phyloP scores from a whole-genome alignment of 495 filamentous ascomycete species.

The Daldinia grandis region DNA sequence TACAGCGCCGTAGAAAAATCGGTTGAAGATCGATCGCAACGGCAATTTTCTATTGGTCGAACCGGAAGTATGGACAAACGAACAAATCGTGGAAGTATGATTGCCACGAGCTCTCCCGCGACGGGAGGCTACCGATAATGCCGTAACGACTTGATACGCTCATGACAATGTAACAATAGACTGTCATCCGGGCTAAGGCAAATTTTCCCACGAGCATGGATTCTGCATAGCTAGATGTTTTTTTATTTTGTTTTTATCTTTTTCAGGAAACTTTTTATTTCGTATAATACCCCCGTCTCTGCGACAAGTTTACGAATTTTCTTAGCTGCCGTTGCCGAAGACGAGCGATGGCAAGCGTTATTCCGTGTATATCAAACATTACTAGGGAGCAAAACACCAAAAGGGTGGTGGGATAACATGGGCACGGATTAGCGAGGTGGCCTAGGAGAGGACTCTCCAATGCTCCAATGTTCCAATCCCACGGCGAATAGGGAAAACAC shows the following conservation, averaged over 20 bases:
- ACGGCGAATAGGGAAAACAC: constrained; percentile 1
- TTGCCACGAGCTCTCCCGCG: constrained; percentile 43
- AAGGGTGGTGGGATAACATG: constrained; percentile 15
- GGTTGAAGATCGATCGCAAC: constrained; percentile 52
- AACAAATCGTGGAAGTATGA: constrained; percentile 48
- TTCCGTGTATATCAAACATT: constrained; percentile 27
- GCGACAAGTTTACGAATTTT: constrained; percentile 35
- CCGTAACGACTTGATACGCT: constrained; percentile 39
- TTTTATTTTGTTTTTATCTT: constrained; percentile 11
- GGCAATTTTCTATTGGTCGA: constrained; percentile 53
- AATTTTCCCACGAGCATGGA: constrained; percentile 22
- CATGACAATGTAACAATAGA: constrained; percentile 45
- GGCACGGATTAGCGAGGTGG: constrained; percentile 11
- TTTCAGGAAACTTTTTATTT: constrained; percentile 7
- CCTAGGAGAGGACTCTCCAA: not conserved
- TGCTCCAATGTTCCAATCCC: not conserved
- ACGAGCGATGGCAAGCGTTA: constrained; percentile 14
- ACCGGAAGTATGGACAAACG: constrained; percentile 53
- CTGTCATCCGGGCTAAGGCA: constrained; percentile 31
- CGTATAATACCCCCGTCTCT: constrained; percentile 33
- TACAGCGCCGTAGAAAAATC: constrained; percentile 49
- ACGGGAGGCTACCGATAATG: constrained; percentile 36
- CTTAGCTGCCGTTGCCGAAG: constrained; percentile 11
- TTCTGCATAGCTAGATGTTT: constrained; percentile 35
- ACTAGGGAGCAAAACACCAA: constrained; percentile 18